Conservation (phyloP, 768 basidiomycete genomes). For the Tylopilus sp. region DNA sequence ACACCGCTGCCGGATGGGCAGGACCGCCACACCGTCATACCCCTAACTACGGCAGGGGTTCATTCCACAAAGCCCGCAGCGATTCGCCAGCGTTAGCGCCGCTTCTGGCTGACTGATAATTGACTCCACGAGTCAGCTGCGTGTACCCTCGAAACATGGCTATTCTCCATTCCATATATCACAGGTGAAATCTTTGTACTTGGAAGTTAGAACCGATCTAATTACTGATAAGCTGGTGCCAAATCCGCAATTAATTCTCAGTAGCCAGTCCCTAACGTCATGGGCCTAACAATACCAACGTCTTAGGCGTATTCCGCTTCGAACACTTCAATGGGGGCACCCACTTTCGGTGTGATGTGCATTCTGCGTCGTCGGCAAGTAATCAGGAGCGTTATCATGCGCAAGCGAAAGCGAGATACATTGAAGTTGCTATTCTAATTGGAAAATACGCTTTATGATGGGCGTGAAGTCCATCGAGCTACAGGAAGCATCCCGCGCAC, state of each 20-base stretch:
- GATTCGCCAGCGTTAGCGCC: slow-evolving; percentile 8
- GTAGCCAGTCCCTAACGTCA: too few species aligned
- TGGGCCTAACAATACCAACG: too few species aligned
- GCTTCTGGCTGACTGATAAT: background rate
- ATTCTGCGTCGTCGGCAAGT: too few species aligned
- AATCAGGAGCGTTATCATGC: background rate
- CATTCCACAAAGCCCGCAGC: background rate
- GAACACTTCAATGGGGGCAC: too few species aligned
- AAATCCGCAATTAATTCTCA: too few species aligned
- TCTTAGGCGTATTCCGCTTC: too few species aligned
- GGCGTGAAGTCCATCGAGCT: slow-evolving; percentile 13
- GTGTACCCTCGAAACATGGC: background rate
- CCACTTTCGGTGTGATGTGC: too few species aligned
- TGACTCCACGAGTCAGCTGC: slow-evolving; percentile 6
- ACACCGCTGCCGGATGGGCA: too few species aligned
- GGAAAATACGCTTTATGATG: slow-evolving; percentile 9
- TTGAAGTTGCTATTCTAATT: background rate
- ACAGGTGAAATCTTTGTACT: background rate
- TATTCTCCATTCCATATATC: background rate
- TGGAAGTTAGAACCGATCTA: too few species aligned
- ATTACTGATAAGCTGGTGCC: slow-evolving; percentile 4
- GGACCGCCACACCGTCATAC: slow-evolving; percentile 5
- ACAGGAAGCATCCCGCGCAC: background rate
- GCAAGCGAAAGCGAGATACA: background rate
- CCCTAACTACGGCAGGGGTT: slow-evolving; percentile 11